Evolutionary conservation across 179 eudicot genomes (phyloP), one percentile per base, ranked within the genome.

Genomic region (Silene vulgaris): DNA sequence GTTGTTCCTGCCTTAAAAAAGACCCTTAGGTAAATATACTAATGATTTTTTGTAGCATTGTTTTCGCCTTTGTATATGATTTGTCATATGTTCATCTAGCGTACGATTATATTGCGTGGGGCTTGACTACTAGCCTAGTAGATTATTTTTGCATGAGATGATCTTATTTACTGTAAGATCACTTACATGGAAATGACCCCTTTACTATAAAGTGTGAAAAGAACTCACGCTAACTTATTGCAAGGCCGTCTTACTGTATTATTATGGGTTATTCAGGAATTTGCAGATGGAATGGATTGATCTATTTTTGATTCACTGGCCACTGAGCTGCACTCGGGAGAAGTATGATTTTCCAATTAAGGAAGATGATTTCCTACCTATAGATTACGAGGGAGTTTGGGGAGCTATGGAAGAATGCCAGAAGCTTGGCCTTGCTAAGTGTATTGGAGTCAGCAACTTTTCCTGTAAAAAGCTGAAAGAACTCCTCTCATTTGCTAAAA

Each of bases 401-500:
- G 85, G 78, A 76, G 87, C 80, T 67, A 89, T 91, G 96, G 97
- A 91, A 75, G 93, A 90, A 75, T 90, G 92, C 72, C 78, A 80
- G n/a, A 81, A 78, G 66, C 87, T 87, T 12, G 93, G 97, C 29
- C 89, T 91, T 66, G 80, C 91, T 0, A 91, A 85, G 72, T 80
- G 71, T 75, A 88, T 91, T 23, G 96, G 96, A 19, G 91, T 91
- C 19, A 90, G 96, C 73, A 91, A 91, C 72, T 91, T 91, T 84
- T 83, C 93, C 3, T 79, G 84, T 76, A 85, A 82, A 77, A 90
- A 81, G 82, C 80, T 91, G 60, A 76, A 76, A 28, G 65, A 82
- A 20, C 66, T 91, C n/a, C 84, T 91, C 65, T 77, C 88, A 35
- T 29, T 78, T 4, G 91, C 96, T 63, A 82, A 82, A 56, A 89